Evolutionary conservation across 164 flowering plant genomes (phyloP).

Genomic region (Nymphaea colorata): DNA sequence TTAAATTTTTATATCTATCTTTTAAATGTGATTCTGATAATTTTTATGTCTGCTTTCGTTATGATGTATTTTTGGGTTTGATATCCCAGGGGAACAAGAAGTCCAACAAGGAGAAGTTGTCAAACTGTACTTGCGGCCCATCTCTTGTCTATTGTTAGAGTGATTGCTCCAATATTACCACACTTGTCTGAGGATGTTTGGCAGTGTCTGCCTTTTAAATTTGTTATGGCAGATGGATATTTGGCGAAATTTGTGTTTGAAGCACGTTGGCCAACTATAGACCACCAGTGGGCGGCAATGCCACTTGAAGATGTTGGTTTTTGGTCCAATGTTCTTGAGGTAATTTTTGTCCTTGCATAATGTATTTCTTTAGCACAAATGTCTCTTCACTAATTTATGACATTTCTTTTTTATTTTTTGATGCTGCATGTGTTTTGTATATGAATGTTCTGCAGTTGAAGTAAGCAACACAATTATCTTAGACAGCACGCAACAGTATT

Average conservation of each 20-base stretch:
- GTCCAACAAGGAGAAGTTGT: conserved; percentile 83
- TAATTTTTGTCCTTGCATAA: conserved; percentile 12
- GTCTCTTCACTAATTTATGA: neutral
- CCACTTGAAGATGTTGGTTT: conserved; percentile 51
- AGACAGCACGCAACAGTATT: neutral
- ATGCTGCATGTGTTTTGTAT: neutral
- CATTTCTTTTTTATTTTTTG: neutral
- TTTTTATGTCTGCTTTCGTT: too few species aligned
- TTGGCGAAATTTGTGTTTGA: conserved; percentile 73
- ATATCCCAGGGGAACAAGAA: conserved; percentile 55
- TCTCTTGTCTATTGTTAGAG: conserved; percentile 60
- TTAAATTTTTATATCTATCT: too few species aligned
- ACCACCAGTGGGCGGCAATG: conserved; percentile 55
- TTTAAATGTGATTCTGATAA: too few species aligned
- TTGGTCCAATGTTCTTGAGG: conserved; percentile 88
- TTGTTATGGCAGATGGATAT: conserved; percentile 38
- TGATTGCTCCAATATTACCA: conserved; percentile 85
- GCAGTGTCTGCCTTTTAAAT: conserved; percentile 82
- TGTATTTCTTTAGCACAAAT: neutral
- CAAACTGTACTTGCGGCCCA: conserved; percentile 92
- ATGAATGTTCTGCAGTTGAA: neutral
- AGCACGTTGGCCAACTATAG: conserved; percentile 67
- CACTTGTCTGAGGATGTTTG: conserved; percentile 96
- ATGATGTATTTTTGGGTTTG: too few species aligned
- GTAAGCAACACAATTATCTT: neutral